These are phyloP conservation scores for Trichopus zeylanicus DNA, from an alignment of 116 monocot species.

Conservation along the genomic window DNA sequence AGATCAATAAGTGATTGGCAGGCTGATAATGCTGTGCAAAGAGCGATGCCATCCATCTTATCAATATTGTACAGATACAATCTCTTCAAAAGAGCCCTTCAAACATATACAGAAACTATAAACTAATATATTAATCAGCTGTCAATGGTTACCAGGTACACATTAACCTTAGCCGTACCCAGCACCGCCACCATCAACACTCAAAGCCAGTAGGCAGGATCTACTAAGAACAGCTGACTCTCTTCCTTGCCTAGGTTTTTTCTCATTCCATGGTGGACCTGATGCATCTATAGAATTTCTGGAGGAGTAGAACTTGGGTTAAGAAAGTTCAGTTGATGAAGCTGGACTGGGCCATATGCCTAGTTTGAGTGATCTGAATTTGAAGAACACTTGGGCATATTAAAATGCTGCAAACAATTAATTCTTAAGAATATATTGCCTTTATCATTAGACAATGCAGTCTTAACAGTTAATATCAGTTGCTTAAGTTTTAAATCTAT, in stretches of 20 bases:
- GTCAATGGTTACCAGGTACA: background rate
- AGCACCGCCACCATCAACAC: slow-evolving; percentile 38
- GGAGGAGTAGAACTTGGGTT: slow-evolving; percentile 14
- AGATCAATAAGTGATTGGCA: slow-evolving; percentile 56
- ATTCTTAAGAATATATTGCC: too few relatives aligned
- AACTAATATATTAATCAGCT: background rate
- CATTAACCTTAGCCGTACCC: slow-evolving; percentile 36
- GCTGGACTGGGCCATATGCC: slow-evolving; percentile 25
- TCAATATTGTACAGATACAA: slow-evolving; percentile 67
- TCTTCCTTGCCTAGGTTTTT: slow-evolving; percentile 25
- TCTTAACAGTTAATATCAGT: too few relatives aligned
- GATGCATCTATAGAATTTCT: slow-evolving; percentile 20
- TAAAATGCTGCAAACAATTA: too few relatives aligned
- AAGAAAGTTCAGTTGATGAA: slow-evolving; percentile 13
- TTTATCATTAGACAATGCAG: too few relatives aligned
- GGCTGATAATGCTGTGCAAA: slow-evolving; percentile 43
- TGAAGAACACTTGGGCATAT: background rate
- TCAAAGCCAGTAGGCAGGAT: slow-evolving; percentile 62
- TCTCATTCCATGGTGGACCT: slow-evolving; percentile 37
- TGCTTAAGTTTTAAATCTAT: too few relatives aligned
- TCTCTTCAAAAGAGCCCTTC: slow-evolving; percentile 56
- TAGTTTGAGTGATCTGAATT: slow-evolving; percentile 68
- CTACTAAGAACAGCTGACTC: slow-evolving; percentile 61
- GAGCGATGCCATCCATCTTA: slow-evolving; percentile 45
- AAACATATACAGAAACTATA: slow-evolving; percentile 10